Conservation (phyloP, 1,284 basidiomycete genomes). For the Serendipita sp. region DNA sequence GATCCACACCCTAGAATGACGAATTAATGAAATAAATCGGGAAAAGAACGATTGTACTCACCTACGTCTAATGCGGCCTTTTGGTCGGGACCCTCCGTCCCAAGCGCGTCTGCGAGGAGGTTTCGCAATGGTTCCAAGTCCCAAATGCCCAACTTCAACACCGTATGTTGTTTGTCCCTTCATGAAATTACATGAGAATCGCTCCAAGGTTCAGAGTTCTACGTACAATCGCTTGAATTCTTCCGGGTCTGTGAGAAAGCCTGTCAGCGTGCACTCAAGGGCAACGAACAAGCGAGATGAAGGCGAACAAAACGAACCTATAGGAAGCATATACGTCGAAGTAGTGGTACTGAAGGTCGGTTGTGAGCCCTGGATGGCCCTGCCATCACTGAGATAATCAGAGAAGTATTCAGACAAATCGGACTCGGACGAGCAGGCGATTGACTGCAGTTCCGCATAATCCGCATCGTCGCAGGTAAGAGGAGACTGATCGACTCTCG, state of each 20-base stretch:
- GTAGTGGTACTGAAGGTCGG: neutral
- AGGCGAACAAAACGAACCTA: neutral
- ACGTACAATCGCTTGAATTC: slow-evolving; percentile 1
- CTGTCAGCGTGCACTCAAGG: neutral
- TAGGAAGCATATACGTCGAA: neutral
- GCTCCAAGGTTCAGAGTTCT: neutral
- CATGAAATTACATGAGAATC: neutral
- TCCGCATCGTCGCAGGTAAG: neutral
- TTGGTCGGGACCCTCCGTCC: neutral
- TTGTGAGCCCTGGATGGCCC: neutral
- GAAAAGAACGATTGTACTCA: neutral
- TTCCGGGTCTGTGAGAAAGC: neutral
- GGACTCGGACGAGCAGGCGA: neutral
- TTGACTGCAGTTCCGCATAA: neutral
- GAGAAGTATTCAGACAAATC: neutral
- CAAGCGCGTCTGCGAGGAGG: neutral
- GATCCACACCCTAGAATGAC: neutral
- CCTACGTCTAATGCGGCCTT: slow-evolving; percentile 1
- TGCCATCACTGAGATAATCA: neutral
- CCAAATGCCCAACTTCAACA: neutral
- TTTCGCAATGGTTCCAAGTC: neutral
- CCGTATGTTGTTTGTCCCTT: neutral
- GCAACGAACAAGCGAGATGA: neutral
- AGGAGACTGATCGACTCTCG: neutral
- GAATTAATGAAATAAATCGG: neutral